These are phyloP conservation scores for Spongispora temasekensis DNA, from an alignment of 1,284 basidiomycete species.

Conservation along the genomic window DNA sequence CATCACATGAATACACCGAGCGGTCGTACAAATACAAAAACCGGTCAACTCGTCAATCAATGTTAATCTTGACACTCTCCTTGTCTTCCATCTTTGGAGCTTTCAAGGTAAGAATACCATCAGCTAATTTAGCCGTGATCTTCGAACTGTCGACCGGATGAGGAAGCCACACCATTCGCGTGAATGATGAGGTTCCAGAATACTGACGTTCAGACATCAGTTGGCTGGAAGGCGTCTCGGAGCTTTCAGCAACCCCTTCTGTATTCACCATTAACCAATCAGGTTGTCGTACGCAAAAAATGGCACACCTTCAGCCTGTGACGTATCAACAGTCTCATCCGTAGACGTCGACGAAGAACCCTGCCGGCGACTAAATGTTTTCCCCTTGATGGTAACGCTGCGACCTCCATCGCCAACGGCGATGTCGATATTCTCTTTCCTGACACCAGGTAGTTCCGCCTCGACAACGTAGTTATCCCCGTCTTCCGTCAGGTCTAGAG, in stretches of 20 bases:
- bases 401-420: slow-evolving; percentile 68
- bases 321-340: neutral
- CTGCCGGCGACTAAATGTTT: slow-evolving; percentile 39
- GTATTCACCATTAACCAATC: neutral
- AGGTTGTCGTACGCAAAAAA: neutral
- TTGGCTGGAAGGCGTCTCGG: slow-evolving; percentile 43
- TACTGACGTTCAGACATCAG: slow-evolving; percentile 61
- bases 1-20: no score
- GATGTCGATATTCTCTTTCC: slow-evolving; percentile 74
- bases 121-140: slow-evolving; percentile 63
- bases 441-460: slow-evolving; percentile 77
- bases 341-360: slow-evolving; percentile 25
- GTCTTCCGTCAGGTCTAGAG: slow-evolving; percentile 67
- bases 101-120: slow-evolving; percentile 67
- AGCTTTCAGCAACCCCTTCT: slow-evolving; percentile 26
- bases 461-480: slow-evolving; percentile 67
- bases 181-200: slow-evolving; percentile 55
- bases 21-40: neutral
- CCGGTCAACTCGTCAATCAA: slow-evolving; percentile 17
- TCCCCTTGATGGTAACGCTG: slow-evolving; percentile 73
- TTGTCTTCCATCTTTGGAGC: slow-evolving; percentile 64
- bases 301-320: slow-evolving; percentile 20
- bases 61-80: slow-evolving; percentile 32
- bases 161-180: slow-evolving; percentile 71
- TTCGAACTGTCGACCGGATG: slow-evolving; percentile 57